phyloP scores from a whole-genome alignment of 2,329 filamentous ascomycete species.

The Phialophora macrospora region DNA sequence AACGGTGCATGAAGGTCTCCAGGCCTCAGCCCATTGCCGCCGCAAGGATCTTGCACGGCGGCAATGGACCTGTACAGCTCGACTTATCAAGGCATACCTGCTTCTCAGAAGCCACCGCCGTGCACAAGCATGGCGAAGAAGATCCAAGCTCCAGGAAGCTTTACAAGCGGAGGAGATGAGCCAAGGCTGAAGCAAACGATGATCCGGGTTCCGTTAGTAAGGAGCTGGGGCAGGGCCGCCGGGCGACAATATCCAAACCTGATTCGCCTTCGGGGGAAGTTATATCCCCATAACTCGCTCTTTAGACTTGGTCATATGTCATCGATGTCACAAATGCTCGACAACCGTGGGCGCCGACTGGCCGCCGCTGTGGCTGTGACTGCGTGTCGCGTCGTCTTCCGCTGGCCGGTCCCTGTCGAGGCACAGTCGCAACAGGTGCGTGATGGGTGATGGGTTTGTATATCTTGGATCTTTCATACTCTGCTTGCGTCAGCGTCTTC shows the following conservation, averaged over 20 bases:
- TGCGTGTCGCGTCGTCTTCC: neutral
- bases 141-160: neutral
- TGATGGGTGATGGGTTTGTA: neutral
- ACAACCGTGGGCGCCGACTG: neutral
- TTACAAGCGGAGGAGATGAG: neutral
- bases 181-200: slow-evolving; percentile 2
- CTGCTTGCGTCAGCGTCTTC: slow-evolving; percentile 8
- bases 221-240: neutral
- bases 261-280: neutral
- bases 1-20: neutral
- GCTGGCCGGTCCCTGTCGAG: neutral
- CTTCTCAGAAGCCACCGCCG: neutral
- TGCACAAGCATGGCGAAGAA: neutral
- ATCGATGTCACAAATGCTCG: neutral
- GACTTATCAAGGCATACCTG: neutral
- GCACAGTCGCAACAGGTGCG: neutral
- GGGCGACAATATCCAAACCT: neutral
- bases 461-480: neutral
- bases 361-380: neutral
- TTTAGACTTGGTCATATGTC: slow-evolving; percentile 1
- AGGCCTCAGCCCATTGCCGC: neutral
- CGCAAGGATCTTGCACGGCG: too few relatives aligned
- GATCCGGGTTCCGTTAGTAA: neutral
- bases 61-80: neutral
- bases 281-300: neutral